phyloP scores from a whole-genome alignment of 2,329 filamentous ascomycete species.

The Fusarium coicis region DNA sequence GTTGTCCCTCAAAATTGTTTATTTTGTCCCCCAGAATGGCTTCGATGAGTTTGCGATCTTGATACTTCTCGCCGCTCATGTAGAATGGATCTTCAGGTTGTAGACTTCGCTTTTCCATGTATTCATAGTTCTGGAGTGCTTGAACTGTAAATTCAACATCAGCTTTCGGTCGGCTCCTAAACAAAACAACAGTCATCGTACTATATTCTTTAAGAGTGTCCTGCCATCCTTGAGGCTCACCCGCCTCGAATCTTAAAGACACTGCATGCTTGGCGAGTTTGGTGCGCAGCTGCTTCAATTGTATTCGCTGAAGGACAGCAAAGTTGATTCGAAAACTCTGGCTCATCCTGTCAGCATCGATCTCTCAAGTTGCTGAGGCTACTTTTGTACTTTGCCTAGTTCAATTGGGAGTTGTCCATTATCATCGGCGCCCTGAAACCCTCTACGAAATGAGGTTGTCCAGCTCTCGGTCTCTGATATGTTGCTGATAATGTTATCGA shows the following conservation, averaged over 20 bases:
- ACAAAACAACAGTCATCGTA: rapidly evolving
- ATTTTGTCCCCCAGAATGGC: neutral
- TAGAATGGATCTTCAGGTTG: neutral
- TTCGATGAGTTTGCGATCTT: neutral
- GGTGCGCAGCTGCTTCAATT: neutral
- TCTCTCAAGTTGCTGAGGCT: rapidly evolving
- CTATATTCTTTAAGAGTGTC: neutral
- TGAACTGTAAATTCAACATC: neutral
- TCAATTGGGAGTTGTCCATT: neutral
- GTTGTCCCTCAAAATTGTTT: neutral
- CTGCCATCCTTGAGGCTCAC: neutral
- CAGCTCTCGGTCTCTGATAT: neutral
- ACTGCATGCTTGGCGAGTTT: neutral
- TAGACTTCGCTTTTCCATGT: neutral
- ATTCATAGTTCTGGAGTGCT: neutral
- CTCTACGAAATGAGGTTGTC: neutral
- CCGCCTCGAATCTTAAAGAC: neutral
- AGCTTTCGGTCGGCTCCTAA: neutral
- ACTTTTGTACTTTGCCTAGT: neutral
- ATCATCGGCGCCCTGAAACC: too few relatives aligned
- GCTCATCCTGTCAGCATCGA: rapidly evolving
- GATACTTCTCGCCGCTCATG: neutral
- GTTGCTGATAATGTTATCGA: neutral
- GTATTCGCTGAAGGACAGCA: neutral
- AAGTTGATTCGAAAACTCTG: neutral